Base-by-base conservation (phyloP, 495 filamentous ascomycete species). In the Haplographium delicatum region DNA sequence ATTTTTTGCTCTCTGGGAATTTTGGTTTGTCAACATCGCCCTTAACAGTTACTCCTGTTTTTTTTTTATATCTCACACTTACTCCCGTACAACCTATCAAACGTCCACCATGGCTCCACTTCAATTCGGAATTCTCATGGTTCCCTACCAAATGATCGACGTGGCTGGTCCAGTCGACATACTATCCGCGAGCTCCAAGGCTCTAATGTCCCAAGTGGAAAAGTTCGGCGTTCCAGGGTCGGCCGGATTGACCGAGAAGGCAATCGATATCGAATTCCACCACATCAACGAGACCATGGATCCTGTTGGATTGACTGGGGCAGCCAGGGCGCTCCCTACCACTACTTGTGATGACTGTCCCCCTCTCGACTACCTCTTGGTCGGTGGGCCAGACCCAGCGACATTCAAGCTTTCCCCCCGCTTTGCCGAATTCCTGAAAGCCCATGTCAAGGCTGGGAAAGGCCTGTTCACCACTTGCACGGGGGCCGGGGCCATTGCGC, bases 151-250 rank as follows among this genome's bases (percentile, higher is more conserved):
- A 57, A 53, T 56, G 19, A 48, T 68, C 25, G 66, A 69, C 41
- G 51, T 62, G n/a, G 54, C 64, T 15, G 66, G 63, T 18, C 58
- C 65, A 34, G 51, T 50, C 38, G 66, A 69, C 41, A 56, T 69
- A 10, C 60, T 69, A 35, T 56, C 53, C 30, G 61, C 57, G 24
- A 58, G 56, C 28, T 57, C 54, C n/a, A 56, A 53, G 34, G 8
- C 50, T 1, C 38, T 54, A 19, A 48, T 61, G n/a, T 4, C 26
- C 7, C 10, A 2, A 0, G 2, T 42, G 8, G 45, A 38, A 16
- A 27, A 16, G 3, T 20, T 11, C 11, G 30, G 11, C 4, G 0
- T 27, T 19, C 41, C 56, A 2, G 44, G 39, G 10, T 16, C 22
- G 1, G 15, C 33, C 3, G 33, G 23, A 7, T 27, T 56, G 5